These are phyloP conservation scores for Phytophthora pseudosyringae DNA, from an alignment of 352 stramenopile species.

Conservation along the genomic window DNA sequence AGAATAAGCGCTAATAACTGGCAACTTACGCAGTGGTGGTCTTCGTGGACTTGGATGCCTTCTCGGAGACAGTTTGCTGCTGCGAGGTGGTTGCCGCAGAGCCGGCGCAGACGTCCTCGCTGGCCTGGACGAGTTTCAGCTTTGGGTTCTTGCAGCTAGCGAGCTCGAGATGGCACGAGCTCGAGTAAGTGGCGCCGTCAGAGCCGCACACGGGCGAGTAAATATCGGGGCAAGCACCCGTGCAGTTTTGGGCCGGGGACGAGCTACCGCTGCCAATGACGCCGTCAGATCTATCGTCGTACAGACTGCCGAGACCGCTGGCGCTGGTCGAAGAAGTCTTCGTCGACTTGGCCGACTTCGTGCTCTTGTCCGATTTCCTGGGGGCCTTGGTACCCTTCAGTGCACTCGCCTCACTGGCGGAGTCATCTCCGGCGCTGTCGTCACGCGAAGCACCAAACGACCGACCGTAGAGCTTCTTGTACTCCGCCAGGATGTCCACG, in stretches of 20 bases:
- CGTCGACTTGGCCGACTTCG: slow-evolving; percentile 20
- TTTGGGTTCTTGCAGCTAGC: slow-evolving; percentile 34
- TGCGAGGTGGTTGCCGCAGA: slow-evolving; percentile 16
- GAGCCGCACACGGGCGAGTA: slow-evolving; percentile 47
- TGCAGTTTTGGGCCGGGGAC: slow-evolving; percentile 2
- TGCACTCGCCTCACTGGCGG: slow-evolving; percentile 6
- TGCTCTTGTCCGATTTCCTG: slow-evolving; percentile 12
- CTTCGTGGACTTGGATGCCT: slow-evolving; percentile 16
- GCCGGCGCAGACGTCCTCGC: slow-evolving; percentile 20
- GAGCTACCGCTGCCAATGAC: slow-evolving; percentile 22
- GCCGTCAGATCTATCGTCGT: slow-evolving; percentile 20
- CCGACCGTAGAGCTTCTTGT: slow-evolving; percentile 22
- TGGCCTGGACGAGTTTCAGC: slow-evolving; percentile 19
- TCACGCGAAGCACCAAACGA: slow-evolving; percentile 24
- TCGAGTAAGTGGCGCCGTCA: slow-evolving; percentile 42
- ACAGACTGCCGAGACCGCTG: slow-evolving; percentile 17
- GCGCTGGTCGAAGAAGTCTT: slow-evolving; percentile 18
- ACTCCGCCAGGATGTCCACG: slow-evolving; percentile 18
- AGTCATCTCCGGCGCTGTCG: slow-evolving; percentile 14
- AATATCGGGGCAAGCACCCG: slow-evolving; percentile 31
- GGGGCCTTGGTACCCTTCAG: background rate
- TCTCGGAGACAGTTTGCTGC: slow-evolving; percentile 23
- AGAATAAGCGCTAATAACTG: background rate
- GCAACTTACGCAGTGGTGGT: slow-evolving; percentile 7
- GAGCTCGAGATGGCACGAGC: slow-evolving; percentile 29